These are phyloP conservation scores for Litsea cubeba DNA, from an alignment of 164 flowering plant genomes.

Conservation along the genomic window DNA sequence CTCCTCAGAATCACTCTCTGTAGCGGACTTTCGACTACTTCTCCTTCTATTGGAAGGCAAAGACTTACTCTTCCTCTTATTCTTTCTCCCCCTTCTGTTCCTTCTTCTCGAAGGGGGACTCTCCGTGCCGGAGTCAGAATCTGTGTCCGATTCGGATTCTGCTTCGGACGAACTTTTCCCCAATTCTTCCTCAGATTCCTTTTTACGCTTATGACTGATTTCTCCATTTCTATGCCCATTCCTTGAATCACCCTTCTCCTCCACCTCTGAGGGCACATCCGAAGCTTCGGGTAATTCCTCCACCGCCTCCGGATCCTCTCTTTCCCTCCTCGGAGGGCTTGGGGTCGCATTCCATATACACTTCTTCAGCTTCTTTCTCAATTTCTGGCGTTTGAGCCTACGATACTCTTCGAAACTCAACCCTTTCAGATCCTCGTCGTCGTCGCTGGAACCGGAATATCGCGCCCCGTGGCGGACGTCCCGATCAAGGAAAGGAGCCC, in stretches of 20 bases:
- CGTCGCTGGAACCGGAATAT: conserved; percentile 48
- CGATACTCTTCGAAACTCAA: conserved; percentile 65
- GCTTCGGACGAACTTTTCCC: conserved; percentile 16
- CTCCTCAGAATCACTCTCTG: conserved; percentile 30
- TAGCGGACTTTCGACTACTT: conserved; percentile 21
- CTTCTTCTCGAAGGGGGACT: conserved; percentile 11
- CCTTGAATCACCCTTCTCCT: conserved; percentile 13
- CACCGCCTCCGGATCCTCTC: conserved; percentile 10
- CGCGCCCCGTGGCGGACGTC: conserved; percentile 33
- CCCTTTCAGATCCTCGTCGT: conserved; percentile 89
- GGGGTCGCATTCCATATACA: conserved; percentile 80
- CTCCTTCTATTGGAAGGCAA: conserved; percentile 29
- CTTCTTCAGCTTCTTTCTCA: conserved; percentile 53
- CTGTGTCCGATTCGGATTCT: conserved; percentile 23
- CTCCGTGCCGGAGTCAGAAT: conserved; percentile 33
- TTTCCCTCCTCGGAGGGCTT: conserved; percentile 67
- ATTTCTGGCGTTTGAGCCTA: conserved; percentile 74
- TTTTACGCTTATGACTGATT: neutral
- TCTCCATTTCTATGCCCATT: conserved; percentile 5
- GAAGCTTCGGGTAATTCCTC: conserved; percentile 27
- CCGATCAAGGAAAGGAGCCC: conserved; percentile 35
- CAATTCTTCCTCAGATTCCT: conserved; percentile 18
- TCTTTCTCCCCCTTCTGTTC: conserved; percentile 7
- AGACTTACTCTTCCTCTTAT: conserved; percentile 27
- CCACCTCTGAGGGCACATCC: conserved; percentile 14